phyloP scores from a whole-genome alignment of 116 monocot genomes.

The Trichopus zeylanicus region DNA sequence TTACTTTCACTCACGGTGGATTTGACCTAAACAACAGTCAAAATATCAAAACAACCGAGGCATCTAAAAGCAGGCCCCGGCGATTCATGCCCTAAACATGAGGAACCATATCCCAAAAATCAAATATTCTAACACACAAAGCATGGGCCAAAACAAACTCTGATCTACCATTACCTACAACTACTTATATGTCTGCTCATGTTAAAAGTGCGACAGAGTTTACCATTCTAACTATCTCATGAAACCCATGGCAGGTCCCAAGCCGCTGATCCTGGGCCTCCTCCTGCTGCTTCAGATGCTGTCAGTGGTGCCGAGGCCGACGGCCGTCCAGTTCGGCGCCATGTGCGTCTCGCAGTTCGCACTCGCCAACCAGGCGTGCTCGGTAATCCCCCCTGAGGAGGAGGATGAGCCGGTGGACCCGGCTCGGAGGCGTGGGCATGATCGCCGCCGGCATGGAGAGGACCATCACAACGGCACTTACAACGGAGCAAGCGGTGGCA shows the following conservation, averaged over 20 bases:
- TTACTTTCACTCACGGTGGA: too few species aligned
- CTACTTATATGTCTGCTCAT: not conserved
- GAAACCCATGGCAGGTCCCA: not conserved
- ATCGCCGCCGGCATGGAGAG: not conserved
- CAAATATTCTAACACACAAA: not conserved
- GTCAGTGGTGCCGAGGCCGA: not conserved
- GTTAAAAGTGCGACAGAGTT: too few species aligned
- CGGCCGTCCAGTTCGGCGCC: constrained; percentile 7
- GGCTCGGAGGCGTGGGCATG: not conserved
- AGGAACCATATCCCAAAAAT: not conserved
- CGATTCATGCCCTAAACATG: not conserved
- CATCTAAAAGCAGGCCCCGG: too few species aligned
- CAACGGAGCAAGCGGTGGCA: too few species aligned
- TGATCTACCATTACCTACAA: too few species aligned
- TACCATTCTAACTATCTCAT: too few species aligned
- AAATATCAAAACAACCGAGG: too few species aligned
- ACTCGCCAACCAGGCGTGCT: constrained; percentile 50
- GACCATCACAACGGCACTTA: not conserved
- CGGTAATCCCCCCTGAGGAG: constrained; percentile 12
- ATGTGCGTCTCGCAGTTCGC: constrained; percentile 38
- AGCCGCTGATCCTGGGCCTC: not conserved
- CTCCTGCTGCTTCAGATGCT: not conserved
- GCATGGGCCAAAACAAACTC: too few species aligned
- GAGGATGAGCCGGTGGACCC: not conserved
- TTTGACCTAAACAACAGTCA: too few species aligned